These are phyloP conservation scores for Xylaria longipes DNA, from an alignment of 495 filamentous ascomycete species.

Conservation along the genomic window DNA sequence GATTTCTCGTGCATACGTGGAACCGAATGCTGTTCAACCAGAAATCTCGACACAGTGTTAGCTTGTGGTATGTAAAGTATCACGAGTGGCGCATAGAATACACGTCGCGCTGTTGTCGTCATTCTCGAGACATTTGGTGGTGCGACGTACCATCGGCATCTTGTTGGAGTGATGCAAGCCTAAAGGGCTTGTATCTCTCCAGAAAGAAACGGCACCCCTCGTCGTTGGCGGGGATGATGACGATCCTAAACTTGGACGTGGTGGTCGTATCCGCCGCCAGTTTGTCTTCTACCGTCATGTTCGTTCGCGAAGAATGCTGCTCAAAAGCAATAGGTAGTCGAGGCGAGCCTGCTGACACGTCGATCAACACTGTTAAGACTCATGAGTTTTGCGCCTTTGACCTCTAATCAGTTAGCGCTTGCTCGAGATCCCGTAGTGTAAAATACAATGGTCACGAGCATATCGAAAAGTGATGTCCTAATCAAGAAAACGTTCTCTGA, in stretches of 20 bases:
- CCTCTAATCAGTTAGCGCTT: neutral
- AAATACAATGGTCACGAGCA: slow-evolving; percentile 7
- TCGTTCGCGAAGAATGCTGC: neutral
- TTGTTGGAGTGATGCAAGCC: slow-evolving; percentile 38
- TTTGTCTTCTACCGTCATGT: neutral
- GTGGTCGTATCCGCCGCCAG: neutral
- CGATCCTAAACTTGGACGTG: slow-evolving; percentile 19
- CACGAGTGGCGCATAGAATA: neutral
- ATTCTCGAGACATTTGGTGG: neutral
- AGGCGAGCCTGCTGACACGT: slow-evolving; percentile 13
- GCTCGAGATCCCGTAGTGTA: neutral
- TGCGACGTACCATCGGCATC: slow-evolving; percentile 34
- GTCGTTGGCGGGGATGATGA: slow-evolving; percentile 36
- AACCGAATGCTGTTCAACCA: slow-evolving; percentile 48
- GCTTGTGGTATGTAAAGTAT: neutral
- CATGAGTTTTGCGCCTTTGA: neutral
- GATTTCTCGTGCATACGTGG: slow-evolving; percentile 54
- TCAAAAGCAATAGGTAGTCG: neutral
- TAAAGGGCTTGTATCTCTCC: slow-evolving; percentile 41
- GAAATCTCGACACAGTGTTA: neutral
- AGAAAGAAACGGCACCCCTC: slow-evolving; percentile 34
- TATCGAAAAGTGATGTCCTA: neutral
- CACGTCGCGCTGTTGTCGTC: neutral
- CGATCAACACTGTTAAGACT: neutral
- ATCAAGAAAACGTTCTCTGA: neutral